Conservation (phyloP, 345 rosid genomes). For the Noccaea caerulescens region DNA sequence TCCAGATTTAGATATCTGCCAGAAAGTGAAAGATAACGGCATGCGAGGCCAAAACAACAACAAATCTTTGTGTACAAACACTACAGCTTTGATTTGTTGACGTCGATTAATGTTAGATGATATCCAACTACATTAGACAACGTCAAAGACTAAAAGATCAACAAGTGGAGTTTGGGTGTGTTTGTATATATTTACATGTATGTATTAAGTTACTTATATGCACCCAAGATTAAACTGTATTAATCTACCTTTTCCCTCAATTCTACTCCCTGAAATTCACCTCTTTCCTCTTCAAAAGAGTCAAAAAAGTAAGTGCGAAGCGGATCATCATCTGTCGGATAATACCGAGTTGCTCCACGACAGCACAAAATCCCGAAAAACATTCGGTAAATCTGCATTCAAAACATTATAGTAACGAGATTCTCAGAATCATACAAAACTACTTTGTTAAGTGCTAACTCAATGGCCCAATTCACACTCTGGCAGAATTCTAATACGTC, state of each 20-base stretch:
- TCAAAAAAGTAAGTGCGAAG: conserved; percentile 21
- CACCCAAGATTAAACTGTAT: conserved; percentile 36
- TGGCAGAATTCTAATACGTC: no score
- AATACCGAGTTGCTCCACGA: conserved; percentile 83
- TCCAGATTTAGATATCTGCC: background rate
- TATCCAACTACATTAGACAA: conserved; percentile 30
- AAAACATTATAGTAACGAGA: background rate
- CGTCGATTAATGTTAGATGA: conserved; percentile 21
- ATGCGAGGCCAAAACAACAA: background rate
- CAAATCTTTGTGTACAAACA: background rate
- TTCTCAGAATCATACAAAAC: conserved; percentile 27
- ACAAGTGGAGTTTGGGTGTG: conserved; percentile 26
- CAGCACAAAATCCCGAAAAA: conserved; percentile 73
- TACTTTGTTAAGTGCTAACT: background rate
- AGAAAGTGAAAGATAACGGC: background rate
- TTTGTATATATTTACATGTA: conserved; percentile 38
- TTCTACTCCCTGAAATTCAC: conserved; percentile 19
- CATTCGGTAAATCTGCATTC: conserved; percentile 72
- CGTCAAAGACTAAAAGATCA: conserved; percentile 18
- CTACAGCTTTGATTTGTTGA: conserved; percentile 23
- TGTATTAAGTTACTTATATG: conserved; percentile 18
- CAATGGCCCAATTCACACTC: background rate
- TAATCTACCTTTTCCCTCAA: conserved; percentile 29
- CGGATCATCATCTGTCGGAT: conserved; percentile 54
- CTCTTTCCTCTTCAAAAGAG: conserved; percentile 28